Percentiles rank a stretch among this genome's conserved stretches.
phyloP scores from a whole-genome alignment of 306 rosid species.

The Ormosia emarginata region DNA sequence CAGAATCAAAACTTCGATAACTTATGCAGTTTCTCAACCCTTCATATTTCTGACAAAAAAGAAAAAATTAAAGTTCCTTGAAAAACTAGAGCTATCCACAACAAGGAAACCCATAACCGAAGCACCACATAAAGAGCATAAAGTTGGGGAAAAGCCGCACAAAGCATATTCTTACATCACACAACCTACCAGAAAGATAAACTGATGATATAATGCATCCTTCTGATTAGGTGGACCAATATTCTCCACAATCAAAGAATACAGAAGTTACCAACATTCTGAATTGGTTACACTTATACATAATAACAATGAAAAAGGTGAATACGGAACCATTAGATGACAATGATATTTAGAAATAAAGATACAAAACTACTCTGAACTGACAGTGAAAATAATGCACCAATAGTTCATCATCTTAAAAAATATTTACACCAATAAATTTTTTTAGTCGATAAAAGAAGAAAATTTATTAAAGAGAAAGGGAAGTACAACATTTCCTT shows the following conservation, averaged over 20 bases:
- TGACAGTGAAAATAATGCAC: conserved; percentile 17
- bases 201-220: not conserved
- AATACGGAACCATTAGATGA: not conserved
- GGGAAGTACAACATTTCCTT: not conserved
- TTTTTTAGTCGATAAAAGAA: not conserved
- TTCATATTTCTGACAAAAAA: conserved; percentile 22
- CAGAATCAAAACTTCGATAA: conserved; percentile 32
- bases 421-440: not conserved
- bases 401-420: conserved; percentile 4
- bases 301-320: not conserved
- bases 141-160: conserved; percentile 10
- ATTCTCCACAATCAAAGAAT: not conserved
- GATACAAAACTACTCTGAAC: not conserved
- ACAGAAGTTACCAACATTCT: not conserved
- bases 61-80: conserved; percentile 24
- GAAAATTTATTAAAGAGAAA: not conserved
- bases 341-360: not conserved
- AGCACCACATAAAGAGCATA: conserved; percentile 23
- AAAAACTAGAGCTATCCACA: conserved; percentile 31
- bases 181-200: conserved; percentile 14
- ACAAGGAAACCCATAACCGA: conserved; percentile 28
- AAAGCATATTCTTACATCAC: conserved; percentile 3
- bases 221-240: conserved; percentile 6
- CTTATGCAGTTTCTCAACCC: conserved; percentile 29
- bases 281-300: not conserved